A percentile compares a stretch with the other conserved stretches of the same genome.
Evolutionary conservation across 495 filamentous ascomycete genomes (phyloP).

Genomic region (Tuber borchii): DNA sequence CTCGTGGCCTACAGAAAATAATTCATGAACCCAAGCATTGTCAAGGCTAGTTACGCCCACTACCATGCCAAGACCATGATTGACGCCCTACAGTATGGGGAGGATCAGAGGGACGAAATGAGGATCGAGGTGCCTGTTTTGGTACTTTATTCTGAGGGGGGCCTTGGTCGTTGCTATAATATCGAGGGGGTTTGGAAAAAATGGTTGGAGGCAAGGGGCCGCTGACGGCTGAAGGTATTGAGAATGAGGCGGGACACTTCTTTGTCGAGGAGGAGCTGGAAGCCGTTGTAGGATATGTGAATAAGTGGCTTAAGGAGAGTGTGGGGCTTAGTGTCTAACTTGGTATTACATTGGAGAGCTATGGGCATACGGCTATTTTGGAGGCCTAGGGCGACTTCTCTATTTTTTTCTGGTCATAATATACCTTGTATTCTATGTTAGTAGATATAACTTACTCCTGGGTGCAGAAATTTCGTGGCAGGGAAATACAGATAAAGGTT

Average conservation of each 20-base stretch:
- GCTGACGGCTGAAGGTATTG: slow-evolving; percentile 41
- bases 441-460: background rate
- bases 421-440: slow-evolving; percentile 30
- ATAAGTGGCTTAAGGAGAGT: slow-evolving; percentile 30
- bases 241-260: slow-evolving; percentile 50
- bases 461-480: background rate
- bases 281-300: slow-evolving; percentile 41
- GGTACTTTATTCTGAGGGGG: slow-evolving; percentile 47
- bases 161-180: slow-evolving; percentile 47
- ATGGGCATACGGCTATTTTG: background rate
- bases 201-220: slow-evolving; percentile 44
- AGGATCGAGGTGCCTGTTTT: slow-evolving; percentile 46
- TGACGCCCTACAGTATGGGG: slow-evolving; percentile 46
- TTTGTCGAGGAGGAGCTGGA: slow-evolving; percentile 50
- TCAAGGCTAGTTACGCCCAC: slow-evolving; percentile 47
- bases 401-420: slow-evolving; percentile 42
- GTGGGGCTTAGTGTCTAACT: slow-evolving; percentile 19
- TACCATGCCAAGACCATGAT: slow-evolving; percentile 46
- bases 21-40: slow-evolving; percentile 44
- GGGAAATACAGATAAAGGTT: slow-evolving; percentile 47
- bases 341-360: slow-evolving; percentile 15
- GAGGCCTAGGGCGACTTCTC: slow-evolving; percentile 4
- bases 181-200: slow-evolving; percentile 47
- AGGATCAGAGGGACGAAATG: slow-evolving; percentile 46
- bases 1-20: slow-evolving; percentile 44